Conservation (phyloP, 1,284 basidiomycete genomes). For the Ceratobasidium sp. region DNA sequence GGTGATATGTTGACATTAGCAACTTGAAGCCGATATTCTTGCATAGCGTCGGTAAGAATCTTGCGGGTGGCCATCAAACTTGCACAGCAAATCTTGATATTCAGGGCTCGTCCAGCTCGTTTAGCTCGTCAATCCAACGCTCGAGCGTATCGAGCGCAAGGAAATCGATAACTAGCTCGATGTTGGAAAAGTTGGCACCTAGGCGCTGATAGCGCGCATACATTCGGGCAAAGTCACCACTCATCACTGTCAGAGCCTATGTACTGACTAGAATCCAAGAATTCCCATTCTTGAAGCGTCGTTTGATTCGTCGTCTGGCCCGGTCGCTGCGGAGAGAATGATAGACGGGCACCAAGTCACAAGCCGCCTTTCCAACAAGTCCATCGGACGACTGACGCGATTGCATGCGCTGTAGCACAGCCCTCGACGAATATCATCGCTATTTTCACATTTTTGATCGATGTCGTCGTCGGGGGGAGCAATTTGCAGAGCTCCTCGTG, state of each 20-base stretch:
- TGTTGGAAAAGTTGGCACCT: not conserved
- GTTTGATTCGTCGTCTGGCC: not conserved
- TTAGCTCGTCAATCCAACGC: not conserved
- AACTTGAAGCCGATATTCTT: not conserved
- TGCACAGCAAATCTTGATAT: not conserved
- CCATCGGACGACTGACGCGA: not conserved
- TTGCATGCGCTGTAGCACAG: not conserved
- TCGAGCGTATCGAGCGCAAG: not conserved
- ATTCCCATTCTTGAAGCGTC: not conserved
- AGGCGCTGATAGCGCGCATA: not conserved
- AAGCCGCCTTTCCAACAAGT: not conserved
- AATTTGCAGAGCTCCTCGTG: not conserved
- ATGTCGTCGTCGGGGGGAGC: not conserved
- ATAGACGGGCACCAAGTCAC: not conserved
- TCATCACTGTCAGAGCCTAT: conserved; percentile 1
- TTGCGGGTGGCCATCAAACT: not conserved
- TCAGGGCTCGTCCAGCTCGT: not conserved
- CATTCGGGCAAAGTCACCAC: not conserved
- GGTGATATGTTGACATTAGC: not conserved
- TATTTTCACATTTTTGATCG: not conserved
- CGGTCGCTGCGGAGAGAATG: not conserved
- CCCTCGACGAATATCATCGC: conserved; percentile 2
- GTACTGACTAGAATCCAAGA: not conserved
- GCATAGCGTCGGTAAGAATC: not conserved
- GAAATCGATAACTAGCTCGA: not conserved